These are phyloP conservation scores for Tolypocladium endophyticum DNA, from an alignment of 2,329 filamentous ascomycete genomes.

Conservation along the genomic window DNA sequence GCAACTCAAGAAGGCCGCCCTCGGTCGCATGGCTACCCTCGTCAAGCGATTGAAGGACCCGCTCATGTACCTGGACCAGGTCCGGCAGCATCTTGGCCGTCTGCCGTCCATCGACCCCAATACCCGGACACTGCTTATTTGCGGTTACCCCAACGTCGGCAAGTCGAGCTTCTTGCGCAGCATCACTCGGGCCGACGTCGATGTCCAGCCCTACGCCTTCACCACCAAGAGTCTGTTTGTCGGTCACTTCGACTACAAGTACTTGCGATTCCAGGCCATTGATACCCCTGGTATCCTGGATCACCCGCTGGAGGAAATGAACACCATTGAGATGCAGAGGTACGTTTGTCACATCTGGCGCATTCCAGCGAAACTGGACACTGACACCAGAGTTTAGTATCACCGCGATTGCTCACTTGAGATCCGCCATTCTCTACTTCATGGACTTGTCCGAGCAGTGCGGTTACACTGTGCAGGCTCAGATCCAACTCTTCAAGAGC, in stretches of 20 bases:
- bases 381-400: conserved; percentile 44
- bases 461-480: conserved; percentile 83
- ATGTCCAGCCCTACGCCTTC: conserved; percentile 96
- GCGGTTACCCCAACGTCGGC: conserved; percentile 94
- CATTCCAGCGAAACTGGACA: neutral
- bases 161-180: conserved; percentile 94
- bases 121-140: conserved; percentile 89
- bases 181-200: conserved; percentile 88
- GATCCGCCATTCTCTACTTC: conserved; percentile 92
- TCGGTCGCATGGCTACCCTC: conserved; percentile 97
- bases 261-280: conserved; percentile 57
- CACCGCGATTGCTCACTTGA: conserved; percentile 91
- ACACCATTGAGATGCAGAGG: conserved; percentile 96
- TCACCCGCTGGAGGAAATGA: conserved; percentile 97
- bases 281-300: conserved; percentile 98
- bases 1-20: conserved; percentile 89
- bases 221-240: conserved; percentile 97
- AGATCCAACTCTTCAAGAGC: conserved; percentile 90
- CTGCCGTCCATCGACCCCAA: conserved; percentile 98
- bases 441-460: conserved; percentile 97
- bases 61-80: conserved; percentile 85
- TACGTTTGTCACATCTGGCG: conserved; percentile 1
- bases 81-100: conserved; percentile 88
- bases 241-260: conserved; percentile 94
- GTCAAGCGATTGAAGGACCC: conserved; percentile 92